Conservation (phyloP, 75 land plant genomes). For the Pinus taeda region DNA sequence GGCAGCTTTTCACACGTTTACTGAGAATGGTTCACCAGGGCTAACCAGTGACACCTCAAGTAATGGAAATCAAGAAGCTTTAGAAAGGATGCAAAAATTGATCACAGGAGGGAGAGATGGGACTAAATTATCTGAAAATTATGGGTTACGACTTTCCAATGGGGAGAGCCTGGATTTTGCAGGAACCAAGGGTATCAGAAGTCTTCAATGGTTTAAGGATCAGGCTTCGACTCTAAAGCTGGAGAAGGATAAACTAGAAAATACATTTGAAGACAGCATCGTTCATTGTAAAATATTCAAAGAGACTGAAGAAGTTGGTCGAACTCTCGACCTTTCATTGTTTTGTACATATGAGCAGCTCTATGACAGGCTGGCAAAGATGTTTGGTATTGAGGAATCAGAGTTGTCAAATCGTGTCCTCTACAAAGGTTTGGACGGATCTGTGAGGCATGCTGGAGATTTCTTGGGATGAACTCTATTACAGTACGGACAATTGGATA, state of each 20-base stretch:
- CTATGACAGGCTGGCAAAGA: slow-evolving; percentile 32
- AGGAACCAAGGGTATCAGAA: slow-evolving; percentile 13
- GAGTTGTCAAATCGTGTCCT: slow-evolving; percentile 28
- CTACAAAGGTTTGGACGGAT: slow-evolving; percentile 30
- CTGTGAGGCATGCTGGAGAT: slow-evolving; percentile 31
- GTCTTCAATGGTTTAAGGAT: slow-evolving; percentile 28
- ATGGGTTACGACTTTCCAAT: neutral
- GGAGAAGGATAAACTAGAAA: slow-evolving; percentile 3
- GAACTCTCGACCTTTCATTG: slow-evolving; percentile 43
- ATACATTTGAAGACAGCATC: slow-evolving; percentile 10
- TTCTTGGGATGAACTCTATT: no score
- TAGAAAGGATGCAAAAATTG: slow-evolving; percentile 6
- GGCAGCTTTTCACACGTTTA: slow-evolving; percentile 14
- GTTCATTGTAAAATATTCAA: slow-evolving; percentile 47
- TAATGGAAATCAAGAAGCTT: slow-evolving; percentile 50
- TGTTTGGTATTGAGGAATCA: slow-evolving; percentile 31
- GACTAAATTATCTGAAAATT: slow-evolving; percentile 3
- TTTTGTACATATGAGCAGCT: slow-evolving; percentile 47
- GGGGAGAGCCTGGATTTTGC: slow-evolving; percentile 1
- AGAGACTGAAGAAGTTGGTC: slow-evolving; percentile 52
- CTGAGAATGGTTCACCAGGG: slow-evolving; percentile 9
- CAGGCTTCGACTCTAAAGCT: slow-evolving; percentile 9
- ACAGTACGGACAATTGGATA: no score
- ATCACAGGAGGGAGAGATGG: slow-evolving; percentile 4
- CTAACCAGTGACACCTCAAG: slow-evolving; percentile 32